Conservation (phyloP, 257 asterid species). For the Buddleja alternifolia region DNA sequence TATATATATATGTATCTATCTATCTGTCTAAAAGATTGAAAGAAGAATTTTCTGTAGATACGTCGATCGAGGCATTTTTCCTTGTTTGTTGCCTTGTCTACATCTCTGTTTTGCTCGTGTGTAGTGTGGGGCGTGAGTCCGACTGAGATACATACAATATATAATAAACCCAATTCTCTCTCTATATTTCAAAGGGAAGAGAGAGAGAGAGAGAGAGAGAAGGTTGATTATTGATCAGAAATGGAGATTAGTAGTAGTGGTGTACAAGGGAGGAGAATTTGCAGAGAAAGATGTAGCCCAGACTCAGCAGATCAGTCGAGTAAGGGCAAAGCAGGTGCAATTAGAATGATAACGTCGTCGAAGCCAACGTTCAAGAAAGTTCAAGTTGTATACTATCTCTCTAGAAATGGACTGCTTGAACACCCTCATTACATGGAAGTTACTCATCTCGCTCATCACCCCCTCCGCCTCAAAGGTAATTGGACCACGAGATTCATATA, state of each 20-base stretch:
- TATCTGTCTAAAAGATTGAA: constrained; percentile 13
- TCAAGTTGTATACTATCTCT: constrained; percentile 75
- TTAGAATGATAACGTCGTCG: too few relatives aligned
- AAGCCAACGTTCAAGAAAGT: constrained; percentile 64
- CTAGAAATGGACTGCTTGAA: constrained; percentile 89
- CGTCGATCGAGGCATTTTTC: constrained; percentile 34
- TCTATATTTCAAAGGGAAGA: too few relatives aligned
- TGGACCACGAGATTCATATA: too few relatives aligned
- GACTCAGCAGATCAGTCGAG: too few relatives aligned
- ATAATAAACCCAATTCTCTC: too few relatives aligned
- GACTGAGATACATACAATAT: neutral
- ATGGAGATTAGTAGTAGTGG: too few relatives aligned
- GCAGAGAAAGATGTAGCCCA: too few relatives aligned
- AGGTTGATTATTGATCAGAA: too few relatives aligned
- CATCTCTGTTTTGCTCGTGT: constrained; percentile 27
- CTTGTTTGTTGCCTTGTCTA: constrained; percentile 29
- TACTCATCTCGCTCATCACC: constrained; percentile 66
- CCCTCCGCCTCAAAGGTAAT: constrained; percentile 75
- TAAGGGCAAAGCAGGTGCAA: too few relatives aligned
- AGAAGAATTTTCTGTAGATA: constrained; percentile 39
- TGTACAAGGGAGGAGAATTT: too few relatives aligned
- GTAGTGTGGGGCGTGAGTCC: neutral
- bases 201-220: too few relatives aligned
- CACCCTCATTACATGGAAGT: constrained; percentile 92
- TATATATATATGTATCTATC: neutral